Percentiles rank a stretch among this genome's conserved stretches.
Conservation (phyloP, 1,284 basidiomycete genomes). For the Puccinia novopanici region DNA sequence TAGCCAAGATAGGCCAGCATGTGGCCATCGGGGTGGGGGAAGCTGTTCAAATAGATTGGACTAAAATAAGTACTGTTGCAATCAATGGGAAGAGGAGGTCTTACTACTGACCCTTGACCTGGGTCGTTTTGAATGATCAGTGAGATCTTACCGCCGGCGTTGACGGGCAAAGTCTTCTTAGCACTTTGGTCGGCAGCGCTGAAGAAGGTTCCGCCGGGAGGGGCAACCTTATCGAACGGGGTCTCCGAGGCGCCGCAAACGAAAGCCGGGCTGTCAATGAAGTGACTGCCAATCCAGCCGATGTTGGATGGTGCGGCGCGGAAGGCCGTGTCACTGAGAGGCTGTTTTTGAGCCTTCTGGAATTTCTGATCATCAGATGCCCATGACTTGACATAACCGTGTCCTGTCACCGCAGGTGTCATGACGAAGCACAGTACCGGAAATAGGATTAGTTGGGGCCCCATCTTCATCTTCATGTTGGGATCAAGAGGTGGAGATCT, state of each 20-base stretch:
- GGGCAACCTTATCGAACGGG: constrained; percentile 26
- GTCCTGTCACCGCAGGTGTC: constrained; percentile 13
- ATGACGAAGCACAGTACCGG: not conserved
- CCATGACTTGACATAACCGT: constrained; percentile 45
- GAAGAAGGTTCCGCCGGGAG: constrained; percentile 40
- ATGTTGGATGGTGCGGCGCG: constrained; percentile 37
- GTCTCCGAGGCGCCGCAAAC: constrained; percentile 45
- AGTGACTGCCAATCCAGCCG: constrained; percentile 49
- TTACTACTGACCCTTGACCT: constrained; percentile 48
- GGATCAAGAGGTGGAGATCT: too few species aligned
- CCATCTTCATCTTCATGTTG: not conserved
- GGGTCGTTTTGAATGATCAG: constrained; percentile 22
- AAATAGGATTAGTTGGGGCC: not conserved
- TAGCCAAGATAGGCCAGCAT: constrained; percentile 42
- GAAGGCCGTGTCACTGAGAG: constrained; percentile 40
- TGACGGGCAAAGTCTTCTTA: constrained; percentile 39
- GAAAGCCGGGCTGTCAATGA: constrained; percentile 35
- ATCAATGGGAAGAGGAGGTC: too few species aligned
- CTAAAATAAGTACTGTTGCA: too few species aligned
- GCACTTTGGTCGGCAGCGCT: constrained; percentile 38
- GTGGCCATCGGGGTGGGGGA: constrained; percentile 32
- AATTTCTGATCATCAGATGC: constrained; percentile 42
- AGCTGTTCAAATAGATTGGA: constrained; percentile 17
- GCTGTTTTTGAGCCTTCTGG: constrained; percentile 39
- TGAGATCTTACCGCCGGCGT: constrained; percentile 34